These are phyloP conservation scores for Reutealis trisperma DNA, from an alignment of 345 rosid genomes.

Conservation along the genomic window DNA sequence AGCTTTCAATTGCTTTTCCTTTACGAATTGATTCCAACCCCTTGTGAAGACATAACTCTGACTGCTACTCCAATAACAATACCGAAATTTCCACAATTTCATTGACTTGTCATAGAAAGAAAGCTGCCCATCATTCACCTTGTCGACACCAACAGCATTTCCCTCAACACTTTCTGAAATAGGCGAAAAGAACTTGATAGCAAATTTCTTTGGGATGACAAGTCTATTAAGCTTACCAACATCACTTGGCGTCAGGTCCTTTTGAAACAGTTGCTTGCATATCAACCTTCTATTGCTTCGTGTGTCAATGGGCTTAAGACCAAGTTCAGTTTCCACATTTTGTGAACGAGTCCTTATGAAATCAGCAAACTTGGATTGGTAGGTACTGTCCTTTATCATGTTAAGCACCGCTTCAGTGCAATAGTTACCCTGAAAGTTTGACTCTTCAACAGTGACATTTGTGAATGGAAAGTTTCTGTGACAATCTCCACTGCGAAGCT, in stretches of 20 bases:
- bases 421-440: constrained; percentile 42
- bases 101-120: constrained; percentile 60
- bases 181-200: constrained; percentile 54
- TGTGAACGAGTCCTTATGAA: constrained; percentile 31
- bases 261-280: constrained; percentile 55
- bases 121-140: constrained; percentile 40
- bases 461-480: constrained; percentile 47
- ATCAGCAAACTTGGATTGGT: constrained; percentile 51
- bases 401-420: constrained; percentile 40
- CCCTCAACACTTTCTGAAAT: constrained; percentile 26
- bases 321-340: constrained; percentile 8
- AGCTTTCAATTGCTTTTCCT: constrained; percentile 59
- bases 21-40: constrained; percentile 83
- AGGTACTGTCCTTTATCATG: constrained; percentile 72
- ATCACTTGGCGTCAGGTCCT: constrained; percentile 82
- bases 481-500: constrained; percentile 46
- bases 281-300: constrained; percentile 26
- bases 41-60: constrained; percentile 84
- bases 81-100: constrained; percentile 79
- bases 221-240: constrained; percentile 87
- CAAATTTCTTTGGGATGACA: constrained; percentile 78
- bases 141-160: neutral
- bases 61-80: constrained; percentile 90
- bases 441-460: constrained; percentile 37
- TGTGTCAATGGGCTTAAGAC: constrained; percentile 16